phyloP scores from a whole-genome alignment of 345 rosid species.

The Psidium guajava region DNA sequence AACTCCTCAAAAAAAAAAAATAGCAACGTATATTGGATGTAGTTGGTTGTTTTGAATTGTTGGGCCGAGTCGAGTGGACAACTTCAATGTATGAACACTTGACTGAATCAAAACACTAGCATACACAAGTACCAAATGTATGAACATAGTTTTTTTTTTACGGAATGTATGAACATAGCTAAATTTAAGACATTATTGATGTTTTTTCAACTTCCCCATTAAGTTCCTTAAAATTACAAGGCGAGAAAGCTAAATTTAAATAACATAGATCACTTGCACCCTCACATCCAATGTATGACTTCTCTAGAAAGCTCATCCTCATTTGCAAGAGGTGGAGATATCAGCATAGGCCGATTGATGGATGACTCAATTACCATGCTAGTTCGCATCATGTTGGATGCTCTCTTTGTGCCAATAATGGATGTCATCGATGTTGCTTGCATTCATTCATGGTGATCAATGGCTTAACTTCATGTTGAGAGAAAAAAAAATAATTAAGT shows the following conservation, averaged over 20 bases:
- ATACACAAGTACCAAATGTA: not conserved
- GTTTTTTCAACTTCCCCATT: not conserved
- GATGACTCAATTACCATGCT: not conserved
- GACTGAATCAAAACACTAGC: not conserved
- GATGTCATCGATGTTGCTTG: not conserved
- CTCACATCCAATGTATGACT: not conserved
- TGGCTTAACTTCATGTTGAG: not conserved
- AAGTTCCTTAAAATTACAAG: not conserved
- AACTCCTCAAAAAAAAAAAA: too few species aligned
- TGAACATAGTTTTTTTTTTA: not conserved
- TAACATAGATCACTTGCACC: not conserved
- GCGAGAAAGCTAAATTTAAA: not conserved
- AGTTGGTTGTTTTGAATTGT: too few species aligned
- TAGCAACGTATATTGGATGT: too few species aligned
- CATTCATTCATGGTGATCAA: not conserved
- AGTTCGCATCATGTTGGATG: not conserved
- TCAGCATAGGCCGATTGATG: not conserved
- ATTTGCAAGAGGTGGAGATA: not conserved
- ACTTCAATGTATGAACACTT: too few species aligned
- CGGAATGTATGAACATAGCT: not conserved
- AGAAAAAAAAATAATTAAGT: too few species aligned
- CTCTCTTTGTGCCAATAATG: not conserved
- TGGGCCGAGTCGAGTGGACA: too few species aligned
- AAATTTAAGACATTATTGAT: not conserved
- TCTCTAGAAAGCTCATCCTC: not conserved